Evolutionary conservation across 192 early-diverging fungal species (phyloP).

Genomic region (Oehlia diaphana): DNA sequence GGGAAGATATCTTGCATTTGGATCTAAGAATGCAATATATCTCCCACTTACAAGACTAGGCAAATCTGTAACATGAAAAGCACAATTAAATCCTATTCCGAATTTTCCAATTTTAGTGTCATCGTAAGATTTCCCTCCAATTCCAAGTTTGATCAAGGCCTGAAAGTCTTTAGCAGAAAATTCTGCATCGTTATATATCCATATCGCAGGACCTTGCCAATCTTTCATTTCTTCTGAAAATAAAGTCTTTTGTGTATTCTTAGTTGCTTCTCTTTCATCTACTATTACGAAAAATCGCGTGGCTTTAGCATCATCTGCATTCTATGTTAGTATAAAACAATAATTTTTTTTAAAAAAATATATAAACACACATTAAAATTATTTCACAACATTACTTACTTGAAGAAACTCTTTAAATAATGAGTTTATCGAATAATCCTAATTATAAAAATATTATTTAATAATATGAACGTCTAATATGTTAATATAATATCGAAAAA

Average conservation of each 20-base stretch:
- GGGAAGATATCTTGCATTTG: conserved; percentile 25
- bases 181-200: conserved; percentile 31
- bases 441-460: neutral
- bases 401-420: conserved; percentile 3
- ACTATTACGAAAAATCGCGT: conserved; percentile 11
- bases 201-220: conserved; percentile 34
- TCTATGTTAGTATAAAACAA: neutral
- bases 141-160: conserved; percentile 22
- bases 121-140: conserved; percentile 14
- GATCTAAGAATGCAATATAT: conserved; percentile 30
- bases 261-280: conserved; percentile 2
- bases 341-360: neutral
- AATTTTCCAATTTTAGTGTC: neutral
- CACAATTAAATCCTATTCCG: conserved; percentile 20
- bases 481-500: neutral
- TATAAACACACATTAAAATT: neutral
- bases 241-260: neutral
- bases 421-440: neutral
- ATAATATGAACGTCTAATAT: neutral
- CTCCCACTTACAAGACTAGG: conserved; percentile 31
- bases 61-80: conserved; percentile 27
- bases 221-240: conserved; percentile 8
- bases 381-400: neutral
- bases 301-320: conserved; percentile 29
- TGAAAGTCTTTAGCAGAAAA: conserved; percentile 22